These are phyloP conservation scores for Aspergillus conjunctus DNA, from an alignment of 495 filamentous ascomycete species.

Conservation along the genomic window DNA sequence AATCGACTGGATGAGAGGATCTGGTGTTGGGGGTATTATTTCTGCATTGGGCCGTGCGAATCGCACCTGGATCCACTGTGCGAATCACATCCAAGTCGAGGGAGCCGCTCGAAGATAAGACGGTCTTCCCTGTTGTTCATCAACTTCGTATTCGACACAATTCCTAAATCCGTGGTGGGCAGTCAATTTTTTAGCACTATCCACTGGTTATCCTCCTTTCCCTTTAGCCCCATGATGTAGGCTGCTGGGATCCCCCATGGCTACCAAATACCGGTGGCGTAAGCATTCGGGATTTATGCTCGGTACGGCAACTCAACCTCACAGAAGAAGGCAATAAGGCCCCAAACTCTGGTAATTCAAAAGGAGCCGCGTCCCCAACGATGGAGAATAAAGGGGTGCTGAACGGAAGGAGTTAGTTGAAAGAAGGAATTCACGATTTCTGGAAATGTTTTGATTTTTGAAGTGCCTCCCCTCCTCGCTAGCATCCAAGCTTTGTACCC, in stretches of 20 bases:
- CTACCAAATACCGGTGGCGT: constrained; percentile 1
- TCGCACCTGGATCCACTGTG: too few relatives aligned
- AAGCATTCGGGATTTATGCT: constrained; percentile 4
- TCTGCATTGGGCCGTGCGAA: not conserved
- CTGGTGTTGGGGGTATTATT: not conserved
- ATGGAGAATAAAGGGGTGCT: not conserved
- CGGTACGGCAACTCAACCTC: constrained; percentile 4
- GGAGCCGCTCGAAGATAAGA: not conserved
- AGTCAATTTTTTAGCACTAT: not conserved
- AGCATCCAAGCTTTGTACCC: not conserved
- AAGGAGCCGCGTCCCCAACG: not conserved
- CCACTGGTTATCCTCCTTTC: not conserved
- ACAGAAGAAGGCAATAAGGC: not conserved
- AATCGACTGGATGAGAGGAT: not conserved
- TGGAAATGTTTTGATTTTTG: constrained; percentile 2
- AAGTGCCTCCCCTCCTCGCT: not conserved
- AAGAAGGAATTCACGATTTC: not conserved
- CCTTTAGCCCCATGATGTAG: not conserved
- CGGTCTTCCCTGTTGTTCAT: not conserved
- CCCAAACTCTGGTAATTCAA: constrained; percentile 3
- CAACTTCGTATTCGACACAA: not conserved
- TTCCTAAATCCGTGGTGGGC: not conserved
- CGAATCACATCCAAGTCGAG: too few relatives aligned
- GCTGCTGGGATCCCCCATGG: not conserved
- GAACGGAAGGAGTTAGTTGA: constrained; percentile 1